Conservation (phyloP, 75 land plant species). For the Cunninghamia lanceolata region DNA sequence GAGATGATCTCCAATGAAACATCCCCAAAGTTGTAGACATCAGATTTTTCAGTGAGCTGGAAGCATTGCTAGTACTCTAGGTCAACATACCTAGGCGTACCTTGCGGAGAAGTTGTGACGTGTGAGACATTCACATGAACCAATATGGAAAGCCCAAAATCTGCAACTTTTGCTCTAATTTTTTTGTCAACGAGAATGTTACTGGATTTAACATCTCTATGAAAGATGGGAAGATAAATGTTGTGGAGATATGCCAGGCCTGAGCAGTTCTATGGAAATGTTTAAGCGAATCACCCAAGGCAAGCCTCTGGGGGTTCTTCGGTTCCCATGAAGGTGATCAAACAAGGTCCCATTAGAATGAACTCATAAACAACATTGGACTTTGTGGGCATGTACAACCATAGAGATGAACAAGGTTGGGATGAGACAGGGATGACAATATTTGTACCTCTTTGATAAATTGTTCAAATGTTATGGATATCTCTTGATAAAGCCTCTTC, state of each 20-base stretch:
- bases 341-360: too few relatives aligned
- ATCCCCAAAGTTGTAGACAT: conserved; percentile 28
- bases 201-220: conserved; percentile 35
- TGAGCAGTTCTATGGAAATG: background rate
- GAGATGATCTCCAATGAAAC: background rate
- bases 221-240: conserved; percentile 19
- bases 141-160: conserved; percentile 26
- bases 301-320: too few relatives aligned
- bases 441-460: too few relatives aligned
- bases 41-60: conserved; percentile 32
- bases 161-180: conserved; percentile 19
- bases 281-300: too few relatives aligned
- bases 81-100: conserved; percentile 27
- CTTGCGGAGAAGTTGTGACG: conserved; percentile 29
- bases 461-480: too few relatives aligned
- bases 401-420: too few relatives aligned
- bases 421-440: too few relatives aligned
- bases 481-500: too few relatives aligned
- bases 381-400: too few relatives aligned
- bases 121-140: conserved; percentile 16
- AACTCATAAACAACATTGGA: too few relatives aligned
- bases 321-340: too few relatives aligned
- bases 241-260: conserved; percentile 24
- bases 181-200: conserved; percentile 30
- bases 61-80: conserved; percentile 26